Conservation (phyloP, 139 green algal species). For the Penium margaritaceum region DNA sequence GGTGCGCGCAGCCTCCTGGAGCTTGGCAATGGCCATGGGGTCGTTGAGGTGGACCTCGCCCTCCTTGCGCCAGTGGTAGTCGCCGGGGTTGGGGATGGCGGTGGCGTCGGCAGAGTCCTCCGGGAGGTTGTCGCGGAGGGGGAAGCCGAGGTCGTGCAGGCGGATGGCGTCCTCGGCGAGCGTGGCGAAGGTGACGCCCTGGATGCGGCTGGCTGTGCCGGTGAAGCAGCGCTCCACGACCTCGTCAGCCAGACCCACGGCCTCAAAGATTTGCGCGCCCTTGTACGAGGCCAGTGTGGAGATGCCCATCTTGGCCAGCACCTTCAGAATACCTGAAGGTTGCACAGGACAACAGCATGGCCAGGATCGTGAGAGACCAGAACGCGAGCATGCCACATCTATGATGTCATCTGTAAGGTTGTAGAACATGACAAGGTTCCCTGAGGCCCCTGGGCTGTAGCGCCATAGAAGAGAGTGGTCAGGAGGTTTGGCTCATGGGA, state of each 20-base stretch:
- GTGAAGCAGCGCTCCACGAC: conserved; percentile 81
- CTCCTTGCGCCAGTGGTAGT: conserved; percentile 69
- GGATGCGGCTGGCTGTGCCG: conserved; percentile 74
- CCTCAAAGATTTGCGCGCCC: conserved; percentile 95
- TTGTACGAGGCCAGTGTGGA: conserved; percentile 89
- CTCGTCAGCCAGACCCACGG: conserved; percentile 68
- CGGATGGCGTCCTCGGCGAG: conserved; percentile 57
- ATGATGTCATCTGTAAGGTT: no score
- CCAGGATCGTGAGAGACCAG: no score
- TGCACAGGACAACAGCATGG: no score
- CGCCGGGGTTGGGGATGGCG: conserved; percentile 50
- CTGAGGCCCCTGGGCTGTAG: no score
- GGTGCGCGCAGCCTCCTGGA: conserved; percentile 62
- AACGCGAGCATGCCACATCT: no score
- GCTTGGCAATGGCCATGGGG: conserved; percentile 74
- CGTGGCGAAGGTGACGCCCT: conserved; percentile 37
- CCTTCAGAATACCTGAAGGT: conserved; percentile 52
- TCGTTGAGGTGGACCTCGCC: conserved; percentile 88
- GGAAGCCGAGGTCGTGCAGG: conserved; percentile 67
- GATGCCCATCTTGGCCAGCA: conserved; percentile 96
- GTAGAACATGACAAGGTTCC: no score
- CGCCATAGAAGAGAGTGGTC: no score
- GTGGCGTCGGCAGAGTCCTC: conserved; percentile 34
- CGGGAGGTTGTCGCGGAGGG: conserved; percentile 6
- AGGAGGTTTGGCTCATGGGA: no score